Evolutionary conservation across 1,139 yeast genomes (phyloP).

Genomic region (Scheffersomyces segobiensis): DNA sequence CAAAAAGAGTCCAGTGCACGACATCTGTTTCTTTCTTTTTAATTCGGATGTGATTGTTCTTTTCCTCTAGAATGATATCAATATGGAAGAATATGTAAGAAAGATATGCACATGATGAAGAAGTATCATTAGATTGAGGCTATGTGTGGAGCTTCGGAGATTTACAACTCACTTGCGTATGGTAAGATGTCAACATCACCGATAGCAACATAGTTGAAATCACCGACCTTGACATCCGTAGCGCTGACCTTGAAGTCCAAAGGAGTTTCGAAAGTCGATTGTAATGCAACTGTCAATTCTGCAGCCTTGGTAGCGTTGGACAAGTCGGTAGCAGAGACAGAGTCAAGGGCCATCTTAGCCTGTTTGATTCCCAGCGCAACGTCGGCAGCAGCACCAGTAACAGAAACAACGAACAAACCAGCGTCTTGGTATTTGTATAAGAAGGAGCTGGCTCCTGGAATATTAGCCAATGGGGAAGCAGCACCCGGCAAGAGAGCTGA

Average conservation of each 20-base stretch:
- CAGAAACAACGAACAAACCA: constrained; percentile 74
- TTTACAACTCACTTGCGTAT: constrained; percentile 81
- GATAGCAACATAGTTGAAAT: constrained; percentile 84
- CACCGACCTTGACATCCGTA: constrained; percentile 53
- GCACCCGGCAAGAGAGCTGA: constrained; percentile 56
- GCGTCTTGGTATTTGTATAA: constrained; percentile 75
- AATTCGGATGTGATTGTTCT: background rate
- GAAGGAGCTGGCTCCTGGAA: constrained; percentile 59
- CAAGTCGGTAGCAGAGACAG: constrained; percentile 38
- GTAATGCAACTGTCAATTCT: constrained; percentile 47
- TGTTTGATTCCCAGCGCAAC: constrained; percentile 65
- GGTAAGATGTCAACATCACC: constrained; percentile 92
- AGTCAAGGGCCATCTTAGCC: constrained; percentile 55
- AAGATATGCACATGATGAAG: constrained; percentile 5
- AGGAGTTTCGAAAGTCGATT: constrained; percentile 49
- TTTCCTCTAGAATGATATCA: constrained; percentile 1
- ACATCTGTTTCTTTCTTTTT: background rate
- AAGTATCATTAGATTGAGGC: constrained; percentile 1
- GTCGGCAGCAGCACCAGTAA: constrained; percentile 59
- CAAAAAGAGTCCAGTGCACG: background rate
- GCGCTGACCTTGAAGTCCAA: constrained; percentile 47
- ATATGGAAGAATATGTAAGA: constrained; percentile 2
- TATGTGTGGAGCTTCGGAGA: background rate
- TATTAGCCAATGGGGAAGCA: constrained; percentile 47
- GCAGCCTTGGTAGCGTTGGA: constrained; percentile 46